Base-by-base conservation (phyloP, 257 asterid species). In the Solanum ossicruentum region DNA sequence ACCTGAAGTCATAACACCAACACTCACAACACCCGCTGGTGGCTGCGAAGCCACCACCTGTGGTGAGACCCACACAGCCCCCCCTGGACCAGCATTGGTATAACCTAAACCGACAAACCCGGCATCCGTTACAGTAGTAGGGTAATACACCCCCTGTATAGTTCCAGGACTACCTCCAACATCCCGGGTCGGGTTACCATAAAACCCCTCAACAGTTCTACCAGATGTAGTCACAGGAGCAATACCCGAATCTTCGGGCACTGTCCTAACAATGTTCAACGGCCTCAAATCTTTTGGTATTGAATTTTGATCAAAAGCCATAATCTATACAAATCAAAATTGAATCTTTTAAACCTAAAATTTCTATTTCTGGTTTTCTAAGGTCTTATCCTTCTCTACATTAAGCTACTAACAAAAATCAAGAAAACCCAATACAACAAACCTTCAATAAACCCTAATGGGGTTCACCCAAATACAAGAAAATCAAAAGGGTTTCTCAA, bases 281-380 rank as follows among this genome's bases (percentile, higher is more conserved):
- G 98, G 98, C 57, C 93, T 96, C 85, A 96, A 89, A 92, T 92
- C 95, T 86, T 89, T 91, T 61, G 97, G 97, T 32, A 91, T 52
- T 51, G 92, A 91, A 89, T 89, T 95, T 90, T 90, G 98, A 91
- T 95, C 98, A 83, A 90, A 95, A 20, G 96, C 97, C 99, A 95
- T 95, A 47, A n/a, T 57, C 60, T 72, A 5, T 55, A 32, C 55
- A 36, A 58, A 66, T 47, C 80, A 65, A 83, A 39, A 83, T 66
- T 52, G 45, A 15, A 41, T 69, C 39, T 65, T 36, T 65, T 49
- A 82, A 28, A 66, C n/a, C 41, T 28, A 49, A 43, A 83, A 23
- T 82, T 67, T 5, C 66, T 52, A 12, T 36, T 16, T 45, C 52
- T 57, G 47, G 10, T 57, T 66, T 66, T 1, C n/a, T 36, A 36